Evolutionary conservation across 768 basidiomycete species (phyloP), one percentile per base, ranked within the genome.

Genomic region (Cystobasidium ongulense): DNA sequence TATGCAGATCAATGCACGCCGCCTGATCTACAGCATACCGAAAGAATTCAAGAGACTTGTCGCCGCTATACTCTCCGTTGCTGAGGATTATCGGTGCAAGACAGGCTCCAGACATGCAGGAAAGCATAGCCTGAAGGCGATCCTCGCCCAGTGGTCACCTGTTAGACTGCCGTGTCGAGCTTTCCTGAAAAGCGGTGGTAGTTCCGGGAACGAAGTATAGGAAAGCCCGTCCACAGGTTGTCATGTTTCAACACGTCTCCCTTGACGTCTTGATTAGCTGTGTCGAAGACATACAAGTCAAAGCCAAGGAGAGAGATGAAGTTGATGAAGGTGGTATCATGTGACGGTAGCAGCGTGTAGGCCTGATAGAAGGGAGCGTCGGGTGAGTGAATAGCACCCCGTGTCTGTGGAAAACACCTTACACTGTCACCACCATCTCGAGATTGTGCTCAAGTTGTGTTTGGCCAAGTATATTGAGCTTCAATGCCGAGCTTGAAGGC

Each of bases 291-390:
- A 33, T 66, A 64, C 23, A 64, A 35, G 36, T 64, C 63, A 25
- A 64, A 64, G 13, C 23, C 25, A 18, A 64, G 21, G 33, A 8
- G 31, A 7, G 38, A 41, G 18, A 29, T 43, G 64, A 38, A 66
- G 31, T 66, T 43, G 39, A 66, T 38, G 64, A 66, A 66, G 31
- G 64, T 66, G 18, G 64, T 66, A 18, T 66, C 35, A 66, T 66
- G 64, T 18, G 36, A 21, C n/a, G 64, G 64, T 33, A 66, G 31
- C n/a, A 38, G 35, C n/a, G 29, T 38, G 8, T 38, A 36, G 64
- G 64, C 31, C 38, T 66, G 41, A 41, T 43, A 46, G 23, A 35
- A 63, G 31, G 53, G 62, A 63, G 18, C n/a, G 18, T 21, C n/a
- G n/a, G 29, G 53, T 63, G 29, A 43, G 64, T 25, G 64, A 29